These are phyloP conservation scores for Aspergillus piperis DNA, from an alignment of 2,329 filamentous ascomycete species.

Conservation along the genomic window DNA sequence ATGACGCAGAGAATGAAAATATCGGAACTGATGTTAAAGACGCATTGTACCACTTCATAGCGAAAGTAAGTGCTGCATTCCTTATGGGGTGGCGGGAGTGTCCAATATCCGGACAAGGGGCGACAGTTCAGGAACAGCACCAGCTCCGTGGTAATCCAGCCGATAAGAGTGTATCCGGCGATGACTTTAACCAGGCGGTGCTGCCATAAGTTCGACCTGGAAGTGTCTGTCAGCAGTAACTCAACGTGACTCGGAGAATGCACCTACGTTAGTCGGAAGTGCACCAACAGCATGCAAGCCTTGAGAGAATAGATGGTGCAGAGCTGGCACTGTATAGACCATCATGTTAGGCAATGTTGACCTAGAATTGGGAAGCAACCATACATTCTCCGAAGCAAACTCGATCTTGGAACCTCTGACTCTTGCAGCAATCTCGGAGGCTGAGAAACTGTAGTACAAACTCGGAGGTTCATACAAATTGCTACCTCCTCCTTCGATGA, in stretches of 20 bases:
- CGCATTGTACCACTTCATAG: background rate
- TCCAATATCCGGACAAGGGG: constrained; percentile 5
- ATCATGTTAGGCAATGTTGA: background rate
- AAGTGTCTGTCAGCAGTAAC: background rate
- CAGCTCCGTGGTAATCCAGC: constrained; percentile 6
- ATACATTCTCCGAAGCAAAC: constrained; percentile 7
- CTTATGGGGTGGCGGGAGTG: background rate
- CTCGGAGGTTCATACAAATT: background rate
- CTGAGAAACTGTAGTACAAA: background rate
- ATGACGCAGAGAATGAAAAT: constrained; percentile 2
- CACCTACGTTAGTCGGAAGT: constrained; percentile 6
- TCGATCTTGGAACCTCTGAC: constrained; percentile 7
- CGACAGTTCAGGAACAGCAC: constrained; percentile 4
- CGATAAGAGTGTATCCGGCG: background rate
- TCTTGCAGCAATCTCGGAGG: background rate
- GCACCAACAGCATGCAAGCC: constrained; percentile 8
- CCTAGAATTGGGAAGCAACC: background rate
- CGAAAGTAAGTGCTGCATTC: background rate
- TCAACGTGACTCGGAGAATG: background rate
- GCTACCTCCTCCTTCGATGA: constrained; percentile 5
- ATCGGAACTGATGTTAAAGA: constrained; percentile 3
- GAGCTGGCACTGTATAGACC: background rate
- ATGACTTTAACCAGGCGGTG: background rate
- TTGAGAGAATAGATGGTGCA: constrained; percentile 8
- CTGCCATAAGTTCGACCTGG: constrained; percentile 1